These are phyloP conservation scores for Torulaspora globosa DNA, from an alignment of 1,139 yeast genomes.

Conservation along the genomic window DNA sequence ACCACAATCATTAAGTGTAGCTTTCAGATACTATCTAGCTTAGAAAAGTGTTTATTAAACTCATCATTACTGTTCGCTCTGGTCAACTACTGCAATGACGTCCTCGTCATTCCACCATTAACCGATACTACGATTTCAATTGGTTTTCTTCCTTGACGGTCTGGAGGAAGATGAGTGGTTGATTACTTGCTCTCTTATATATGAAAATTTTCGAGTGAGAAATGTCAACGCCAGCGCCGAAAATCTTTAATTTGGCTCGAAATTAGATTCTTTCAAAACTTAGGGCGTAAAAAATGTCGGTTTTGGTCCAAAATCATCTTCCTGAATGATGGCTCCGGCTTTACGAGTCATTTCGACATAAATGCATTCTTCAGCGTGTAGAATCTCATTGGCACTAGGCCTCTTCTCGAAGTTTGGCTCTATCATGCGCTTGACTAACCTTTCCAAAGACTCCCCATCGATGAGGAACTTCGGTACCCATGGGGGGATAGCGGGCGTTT, in stretches of 20 bases:
- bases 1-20: conserved; percentile 31
- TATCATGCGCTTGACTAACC: conserved; percentile 82
- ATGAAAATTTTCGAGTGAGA: background rate
- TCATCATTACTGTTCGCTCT: conserved; percentile 25
- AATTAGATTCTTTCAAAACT: conserved; percentile 4
- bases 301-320: conserved; percentile 91
- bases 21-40: conserved; percentile 39
- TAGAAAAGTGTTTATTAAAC: conserved; percentile 29
- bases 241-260: conserved; percentile 1
- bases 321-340: conserved; percentile 94
- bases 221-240: conserved; percentile 9
- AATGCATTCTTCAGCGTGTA: conserved; percentile 67
- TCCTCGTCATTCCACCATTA: conserved; percentile 10
- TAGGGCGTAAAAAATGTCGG: conserved; percentile 39
- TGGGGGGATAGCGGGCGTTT: conserved; percentile 44
- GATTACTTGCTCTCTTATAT: background rate
- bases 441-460: conserved; percentile 73
- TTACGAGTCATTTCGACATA: conserved; percentile 78
- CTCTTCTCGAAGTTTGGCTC: conserved; percentile 79
- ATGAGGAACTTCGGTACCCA: conserved; percentile 87
- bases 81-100: conserved; percentile 9
- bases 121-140: background rate
- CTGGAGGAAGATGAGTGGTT: background rate
- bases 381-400: conserved; percentile 69
- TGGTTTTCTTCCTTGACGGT: too few relatives aligned